A percentile compares a stretch with the other conserved stretches of the same genome.
These are phyloP conservation scores for Umbelopsis sp. DNA, from an alignment of 192 early-diverging fungal species.

Conservation along the genomic window DNA sequence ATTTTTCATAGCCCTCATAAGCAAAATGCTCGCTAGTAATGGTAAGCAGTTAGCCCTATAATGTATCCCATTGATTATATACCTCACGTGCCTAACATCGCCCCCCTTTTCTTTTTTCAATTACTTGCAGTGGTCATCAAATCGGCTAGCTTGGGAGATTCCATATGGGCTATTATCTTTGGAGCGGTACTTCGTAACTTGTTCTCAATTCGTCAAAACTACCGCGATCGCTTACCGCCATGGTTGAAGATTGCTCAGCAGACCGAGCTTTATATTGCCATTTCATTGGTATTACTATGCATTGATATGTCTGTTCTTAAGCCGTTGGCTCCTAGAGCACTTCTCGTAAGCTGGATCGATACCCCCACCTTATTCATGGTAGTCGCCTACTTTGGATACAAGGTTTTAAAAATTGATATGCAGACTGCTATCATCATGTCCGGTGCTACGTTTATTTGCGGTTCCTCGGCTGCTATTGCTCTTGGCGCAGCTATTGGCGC, in stretches of 20 bases:
- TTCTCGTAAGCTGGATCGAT: conserved; percentile 59
- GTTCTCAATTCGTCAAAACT: conserved; percentile 5
- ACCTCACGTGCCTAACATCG: neutral
- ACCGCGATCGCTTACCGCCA: conserved; percentile 34
- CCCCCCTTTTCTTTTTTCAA: neutral
- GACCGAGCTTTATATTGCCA: conserved; percentile 59
- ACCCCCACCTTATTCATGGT: conserved; percentile 55
- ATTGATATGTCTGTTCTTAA: conserved; percentile 50
- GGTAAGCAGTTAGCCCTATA: conserved; percentile 11
- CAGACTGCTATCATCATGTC: conserved; percentile 57
- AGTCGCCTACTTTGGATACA: conserved; percentile 49
- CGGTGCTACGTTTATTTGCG: conserved; percentile 58
- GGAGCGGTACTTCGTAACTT: conserved; percentile 48
- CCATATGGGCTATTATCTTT: conserved; percentile 60
- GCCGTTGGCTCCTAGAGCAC: conserved; percentile 51
- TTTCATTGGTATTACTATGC: conserved; percentile 53
- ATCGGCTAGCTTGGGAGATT: conserved; percentile 50
- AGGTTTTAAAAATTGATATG: conserved; percentile 49
- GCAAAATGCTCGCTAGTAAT: conserved; percentile 54
- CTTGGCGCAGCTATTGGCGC: conserved; percentile 47
- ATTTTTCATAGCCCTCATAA: conserved; percentile 47
- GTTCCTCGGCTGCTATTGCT: conserved; percentile 55
- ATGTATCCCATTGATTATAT: neutral
- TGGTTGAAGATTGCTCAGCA: conserved; percentile 59
- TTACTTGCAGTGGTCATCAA: conserved; percentile 36